phyloP scores from a whole-genome alignment of 495 filamentous ascomycete species.

The Aspergillus carlsbadensis region DNA sequence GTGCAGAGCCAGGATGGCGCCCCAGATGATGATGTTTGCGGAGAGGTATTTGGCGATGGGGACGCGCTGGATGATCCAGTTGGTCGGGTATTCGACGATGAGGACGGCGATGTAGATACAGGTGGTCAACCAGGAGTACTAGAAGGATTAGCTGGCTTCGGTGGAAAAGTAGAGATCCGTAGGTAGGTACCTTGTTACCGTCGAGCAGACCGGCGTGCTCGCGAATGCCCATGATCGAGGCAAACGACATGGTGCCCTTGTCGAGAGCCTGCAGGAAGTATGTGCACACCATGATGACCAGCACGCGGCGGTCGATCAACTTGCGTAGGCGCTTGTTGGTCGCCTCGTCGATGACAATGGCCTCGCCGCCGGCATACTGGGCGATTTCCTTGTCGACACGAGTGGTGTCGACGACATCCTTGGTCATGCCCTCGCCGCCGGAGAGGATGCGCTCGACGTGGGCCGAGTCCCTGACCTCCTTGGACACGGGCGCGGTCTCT shows the following conservation, averaged over 20 bases:
- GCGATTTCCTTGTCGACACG: conserved; percentile 64
- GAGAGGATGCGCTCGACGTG: conserved; percentile 50
- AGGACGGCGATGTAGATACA: conserved; percentile 57
- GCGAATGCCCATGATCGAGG: conserved; percentile 67
- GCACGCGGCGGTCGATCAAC: conserved; percentile 55
- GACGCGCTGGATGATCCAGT: conserved; percentile 58
- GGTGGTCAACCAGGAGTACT: conserved; percentile 55
- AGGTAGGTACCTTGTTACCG: conserved; percentile 44
- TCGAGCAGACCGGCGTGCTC: conserved; percentile 50
- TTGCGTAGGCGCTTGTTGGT: conserved; percentile 50
- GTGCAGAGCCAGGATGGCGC: conserved; percentile 53
- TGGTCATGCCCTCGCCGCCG: conserved; percentile 36
- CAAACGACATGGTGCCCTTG: conserved; percentile 68
- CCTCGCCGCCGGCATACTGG: conserved; percentile 54
- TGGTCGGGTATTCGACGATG: conserved; percentile 56
- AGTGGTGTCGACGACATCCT: conserved; percentile 50
- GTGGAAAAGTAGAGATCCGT: not conserved
- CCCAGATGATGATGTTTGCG: conserved; percentile 63
- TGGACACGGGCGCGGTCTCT: not conserved
- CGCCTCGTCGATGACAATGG: conserved; percentile 51
- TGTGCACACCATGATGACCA: conserved; percentile 48
- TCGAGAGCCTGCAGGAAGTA: conserved; percentile 76
- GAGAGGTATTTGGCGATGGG: conserved; percentile 62
- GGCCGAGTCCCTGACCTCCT: conserved; percentile 34
- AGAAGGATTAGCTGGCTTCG: conserved; percentile 4